Conservation (phyloP, 1,284 basidiomycete species). For the Bjerkandera adusta region DNA sequence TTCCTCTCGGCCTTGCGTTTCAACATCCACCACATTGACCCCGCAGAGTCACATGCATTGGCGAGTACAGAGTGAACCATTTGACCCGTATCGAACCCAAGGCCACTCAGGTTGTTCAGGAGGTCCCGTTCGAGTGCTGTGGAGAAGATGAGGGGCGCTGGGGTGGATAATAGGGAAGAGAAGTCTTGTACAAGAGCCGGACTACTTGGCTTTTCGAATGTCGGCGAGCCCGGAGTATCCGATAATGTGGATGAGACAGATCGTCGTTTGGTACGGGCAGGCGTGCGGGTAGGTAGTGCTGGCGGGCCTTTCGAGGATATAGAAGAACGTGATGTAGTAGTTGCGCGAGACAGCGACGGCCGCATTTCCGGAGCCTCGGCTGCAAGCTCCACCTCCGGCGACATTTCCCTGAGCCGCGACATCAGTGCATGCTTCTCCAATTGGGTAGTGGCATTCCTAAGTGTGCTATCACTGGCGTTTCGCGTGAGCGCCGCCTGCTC, state of each 20-base stretch:
- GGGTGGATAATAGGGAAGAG: constrained; percentile 64
- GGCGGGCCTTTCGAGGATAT: constrained; percentile 46
- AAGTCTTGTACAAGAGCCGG: constrained; percentile 63
- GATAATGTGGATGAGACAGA: constrained; percentile 85
- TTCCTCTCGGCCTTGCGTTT: constrained; percentile 76
- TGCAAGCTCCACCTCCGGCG: not conserved
- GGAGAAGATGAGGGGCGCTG: constrained; percentile 82
- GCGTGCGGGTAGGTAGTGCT: constrained; percentile 74
- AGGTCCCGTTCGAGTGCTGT: constrained; percentile 81
- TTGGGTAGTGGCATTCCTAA: constrained; percentile 23
- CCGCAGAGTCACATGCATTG: constrained; percentile 90
- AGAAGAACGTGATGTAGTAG: constrained; percentile 30
- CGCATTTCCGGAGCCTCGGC: constrained; percentile 20
- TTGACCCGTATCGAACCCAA: constrained; percentile 94
- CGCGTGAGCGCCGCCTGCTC: constrained; percentile 34
- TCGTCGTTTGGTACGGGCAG: constrained; percentile 90
- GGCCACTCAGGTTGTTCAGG: constrained; percentile 67
- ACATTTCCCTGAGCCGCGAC: constrained; percentile 13
- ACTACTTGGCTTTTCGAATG: constrained; percentile 41
- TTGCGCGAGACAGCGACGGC: constrained; percentile 22
- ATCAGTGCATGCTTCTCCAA: constrained; percentile 14
- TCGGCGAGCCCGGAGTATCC: constrained; percentile 51
- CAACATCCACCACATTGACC: constrained; percentile 97
- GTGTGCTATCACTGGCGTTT: constrained; percentile 53
- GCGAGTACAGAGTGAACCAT: constrained; percentile 90